Percentiles rank a stretch among this genome's conserved stretches.
phyloP scores from a whole-genome alignment of 192 early-diverging fungal genomes.

The Backusella tarrabulga region DNA sequence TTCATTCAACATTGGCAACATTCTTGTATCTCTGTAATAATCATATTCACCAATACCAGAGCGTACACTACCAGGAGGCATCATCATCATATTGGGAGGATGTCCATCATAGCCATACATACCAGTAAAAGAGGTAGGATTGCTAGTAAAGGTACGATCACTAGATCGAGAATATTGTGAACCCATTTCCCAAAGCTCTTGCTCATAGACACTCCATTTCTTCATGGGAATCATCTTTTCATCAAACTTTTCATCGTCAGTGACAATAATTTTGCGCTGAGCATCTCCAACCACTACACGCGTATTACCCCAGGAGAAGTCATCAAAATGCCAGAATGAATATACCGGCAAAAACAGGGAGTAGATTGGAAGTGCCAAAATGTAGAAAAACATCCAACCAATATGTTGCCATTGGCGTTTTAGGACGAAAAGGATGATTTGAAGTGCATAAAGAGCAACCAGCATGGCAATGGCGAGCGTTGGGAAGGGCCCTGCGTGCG shows the following conservation, averaged over 20 bases:
- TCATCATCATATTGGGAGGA: not conserved
- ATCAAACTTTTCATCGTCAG: conserved; percentile 82
- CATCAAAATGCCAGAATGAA: conserved; percentile 98
- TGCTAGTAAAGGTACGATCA: conserved; percentile 27
- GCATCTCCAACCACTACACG: conserved; percentile 76
- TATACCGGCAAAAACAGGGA: conserved; percentile 91
- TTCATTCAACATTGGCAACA: not conserved
- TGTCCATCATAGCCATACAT: not conserved
- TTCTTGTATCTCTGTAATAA: conserved; percentile 33
- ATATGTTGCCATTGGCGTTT: conserved; percentile 80
- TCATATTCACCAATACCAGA: conserved; percentile 26
- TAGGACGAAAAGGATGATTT: conserved; percentile 79
- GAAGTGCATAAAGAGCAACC: conserved; percentile 85
- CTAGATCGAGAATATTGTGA: conserved; percentile 44
- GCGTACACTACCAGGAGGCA: not conserved
- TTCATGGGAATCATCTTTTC: conserved; percentile 81
- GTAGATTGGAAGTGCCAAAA: conserved; percentile 87
- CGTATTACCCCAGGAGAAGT: conserved; percentile 98
- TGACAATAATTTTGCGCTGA: conserved; percentile 58
- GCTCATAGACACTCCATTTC: conserved; percentile 87
- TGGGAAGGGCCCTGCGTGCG: conserved; percentile 67
- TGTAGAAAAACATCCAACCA: conserved; percentile 88
- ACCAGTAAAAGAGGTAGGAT: not conserved
- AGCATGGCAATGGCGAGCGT: conserved; percentile 78
- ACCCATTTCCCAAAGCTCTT: conserved; percentile 68